phyloP scores from a whole-genome alignment of 495 filamentous ascomycete species.

The Xylaria longipes region DNA sequence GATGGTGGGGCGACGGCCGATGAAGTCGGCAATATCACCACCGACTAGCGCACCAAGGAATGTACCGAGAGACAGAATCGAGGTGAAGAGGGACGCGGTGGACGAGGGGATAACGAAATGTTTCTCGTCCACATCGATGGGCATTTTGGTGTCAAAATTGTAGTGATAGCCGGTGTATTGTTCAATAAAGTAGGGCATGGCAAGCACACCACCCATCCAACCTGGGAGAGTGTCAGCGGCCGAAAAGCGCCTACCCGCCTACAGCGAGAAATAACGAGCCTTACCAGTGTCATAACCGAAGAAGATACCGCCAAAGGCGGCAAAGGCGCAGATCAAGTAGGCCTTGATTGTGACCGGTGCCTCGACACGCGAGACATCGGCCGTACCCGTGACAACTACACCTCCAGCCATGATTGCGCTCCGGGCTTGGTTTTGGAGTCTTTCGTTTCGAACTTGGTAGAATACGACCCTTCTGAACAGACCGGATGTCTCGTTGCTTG shows the following conservation, averaged over 20 bases:
- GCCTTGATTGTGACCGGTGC: conserved; percentile 69
- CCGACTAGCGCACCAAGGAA: conserved; percentile 71
- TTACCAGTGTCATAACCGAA: conserved; percentile 65
- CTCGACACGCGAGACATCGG: conserved; percentile 53
- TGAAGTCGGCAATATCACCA: conserved; percentile 66
- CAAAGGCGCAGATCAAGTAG: conserved; percentile 65
- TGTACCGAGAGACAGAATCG: conserved; percentile 70
- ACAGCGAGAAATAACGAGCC: conserved; percentile 32
- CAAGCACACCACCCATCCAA: conserved; percentile 65
- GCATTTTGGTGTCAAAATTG: conserved; percentile 56
- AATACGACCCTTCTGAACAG: conserved; percentile 13
- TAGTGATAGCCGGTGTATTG: conserved; percentile 52
- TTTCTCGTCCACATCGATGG: conserved; percentile 41
- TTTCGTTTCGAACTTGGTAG: conserved; percentile 26
- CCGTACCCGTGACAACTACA: conserved; percentile 42
- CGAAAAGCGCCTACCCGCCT: neutral
- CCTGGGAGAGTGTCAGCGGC: conserved; percentile 63
- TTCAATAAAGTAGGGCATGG: conserved; percentile 56
- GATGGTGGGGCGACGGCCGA: conserved; percentile 67
- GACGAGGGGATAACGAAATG: conserved; percentile 54
- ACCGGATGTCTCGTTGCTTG: conserved; percentile 22
- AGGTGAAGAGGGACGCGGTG: conserved; percentile 65
- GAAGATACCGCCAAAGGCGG: conserved; percentile 66
- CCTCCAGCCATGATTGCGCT: conserved; percentile 45
- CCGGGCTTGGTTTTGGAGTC: conserved; percentile 6